Base-by-base conservation (phyloP, 768 basidiomycete species). In the Xerocomellus dryophilus region DNA sequence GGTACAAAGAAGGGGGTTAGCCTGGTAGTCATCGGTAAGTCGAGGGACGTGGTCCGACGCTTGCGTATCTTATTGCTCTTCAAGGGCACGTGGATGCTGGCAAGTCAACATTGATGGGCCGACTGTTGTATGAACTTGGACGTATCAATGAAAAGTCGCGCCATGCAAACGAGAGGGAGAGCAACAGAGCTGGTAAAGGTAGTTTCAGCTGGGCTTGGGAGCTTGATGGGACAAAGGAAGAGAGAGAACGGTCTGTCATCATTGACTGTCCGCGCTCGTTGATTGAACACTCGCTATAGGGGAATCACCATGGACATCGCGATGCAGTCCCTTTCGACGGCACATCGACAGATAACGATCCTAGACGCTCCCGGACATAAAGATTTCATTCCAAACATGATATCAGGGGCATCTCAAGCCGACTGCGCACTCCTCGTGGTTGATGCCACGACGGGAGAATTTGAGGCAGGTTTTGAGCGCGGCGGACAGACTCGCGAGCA, bases 131-230 rank as follows among this genome's bases (percentile, higher is more conserved):
- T 68, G 97, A 98, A 58, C 78, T 96, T 2, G 97, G 97, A 14
- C 79, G 81, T 60, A 67, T 98, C 45, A 88, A 90, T 56, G 94
- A 98, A 64, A 93, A 91, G 72, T 85, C 85, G 15, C 82, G 85
- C 50, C 73, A 81, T 36, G 83, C 86, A 12, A 98, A 96, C 65
- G 94, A 98, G 70, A 77, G 93, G 56, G 94, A 89, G 34, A 95
- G 93, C 58, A 84, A 77, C 54, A 94, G 89, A 68, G 83, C 84
- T 2, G 97, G 97, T 1, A 99, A 99, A 73, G 81, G 87, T 56
- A 96, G 93, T 62, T 99, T 99, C 65, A 92, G 90, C 53, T 98
- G 95, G 87, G 97, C 97, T 11, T 99, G 97, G 97, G 90, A 91
- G 38, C 76, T 99, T 32, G 97, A 99, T 66, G 95, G 93, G 5